Evolutionary conservation across 352 stramenopile species (phyloP).

Genomic region (Pythium phragmitis): DNA sequence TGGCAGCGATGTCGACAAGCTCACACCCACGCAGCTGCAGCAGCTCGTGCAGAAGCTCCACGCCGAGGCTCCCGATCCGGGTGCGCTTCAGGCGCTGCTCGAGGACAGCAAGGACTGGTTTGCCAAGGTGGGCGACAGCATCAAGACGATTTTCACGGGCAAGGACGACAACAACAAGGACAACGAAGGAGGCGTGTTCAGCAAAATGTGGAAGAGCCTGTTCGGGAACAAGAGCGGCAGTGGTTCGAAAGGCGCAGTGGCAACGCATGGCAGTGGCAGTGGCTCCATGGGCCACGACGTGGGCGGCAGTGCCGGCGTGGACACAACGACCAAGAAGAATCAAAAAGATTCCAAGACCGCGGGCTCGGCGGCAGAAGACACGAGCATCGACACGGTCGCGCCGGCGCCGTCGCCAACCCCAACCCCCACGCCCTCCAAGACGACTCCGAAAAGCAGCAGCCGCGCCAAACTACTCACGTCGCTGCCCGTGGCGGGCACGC

Average conservation of each 20-base stretch:
- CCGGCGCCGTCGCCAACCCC: background rate
- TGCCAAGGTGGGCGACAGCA: constrained; percentile 4
- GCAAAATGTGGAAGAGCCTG: constrained; percentile 12
- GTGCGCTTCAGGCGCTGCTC: constrained; percentile 5
- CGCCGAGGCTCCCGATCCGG: constrained; percentile 3
- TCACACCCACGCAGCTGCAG: constrained; percentile 4
- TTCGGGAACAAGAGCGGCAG: constrained; percentile 8
- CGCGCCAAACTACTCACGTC: constrained; percentile 15
- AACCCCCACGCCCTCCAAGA: constrained; percentile 2
- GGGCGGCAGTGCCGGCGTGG: background rate
- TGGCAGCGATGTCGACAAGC: constrained; percentile 11
- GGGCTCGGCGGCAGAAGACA: constrained; percentile 4
- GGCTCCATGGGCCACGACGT: constrained; percentile 3
- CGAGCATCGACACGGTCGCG: constrained; percentile 11
- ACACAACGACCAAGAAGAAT: background rate
- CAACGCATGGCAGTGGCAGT: constrained; percentile 5
- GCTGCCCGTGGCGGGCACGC: constrained; percentile 8
- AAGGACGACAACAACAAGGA: constrained; percentile 12
- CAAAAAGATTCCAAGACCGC: background rate
- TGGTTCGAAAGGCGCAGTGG: background rate
- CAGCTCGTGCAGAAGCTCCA: constrained; percentile 15
- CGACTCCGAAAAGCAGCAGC: constrained; percentile 3
- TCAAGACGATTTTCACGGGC: constrained; percentile 9
- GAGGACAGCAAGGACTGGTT: constrained; percentile 12
- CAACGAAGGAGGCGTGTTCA: constrained; percentile 13